Percentiles rank a stretch among this genome's conserved stretches.
Conservation (phyloP, 805 yeast genomes). For the Danielia reshetovae region DNA sequence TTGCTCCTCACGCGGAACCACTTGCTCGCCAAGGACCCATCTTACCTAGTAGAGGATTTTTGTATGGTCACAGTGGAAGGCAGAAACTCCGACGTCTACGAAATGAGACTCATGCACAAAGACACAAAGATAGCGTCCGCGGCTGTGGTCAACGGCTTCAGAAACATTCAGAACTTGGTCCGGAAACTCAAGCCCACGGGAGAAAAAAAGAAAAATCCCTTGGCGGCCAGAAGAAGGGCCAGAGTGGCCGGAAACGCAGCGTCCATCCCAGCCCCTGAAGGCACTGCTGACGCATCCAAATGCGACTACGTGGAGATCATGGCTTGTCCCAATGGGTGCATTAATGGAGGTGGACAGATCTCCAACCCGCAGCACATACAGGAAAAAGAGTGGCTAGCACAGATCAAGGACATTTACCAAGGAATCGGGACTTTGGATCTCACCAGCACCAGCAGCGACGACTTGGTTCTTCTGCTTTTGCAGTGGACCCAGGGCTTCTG, state of each 20-base stretch:
- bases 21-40: constrained; percentile 17
- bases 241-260: constrained; percentile 20
- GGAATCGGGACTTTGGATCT: constrained; percentile 22
- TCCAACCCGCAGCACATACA: constrained; percentile 38
- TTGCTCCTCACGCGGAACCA: constrained; percentile 37
- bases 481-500: constrained; percentile 36
- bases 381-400: constrained; percentile 44
- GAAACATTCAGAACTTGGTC: constrained; percentile 91
- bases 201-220: constrained; percentile 25
- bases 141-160: constrained; percentile 81
- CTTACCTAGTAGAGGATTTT: constrained; percentile 17
- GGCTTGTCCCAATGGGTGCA: constrained; percentile 99
- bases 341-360: constrained; percentile 94
- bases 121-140: constrained; percentile 43
- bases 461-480: constrained; percentile 15
- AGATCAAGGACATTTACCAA: constrained; percentile 32
- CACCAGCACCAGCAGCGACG: constrained; percentile 4
- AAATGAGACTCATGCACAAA: constrained; percentile 51
- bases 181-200: constrained; percentile 59
- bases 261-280: constrained; percentile 11
- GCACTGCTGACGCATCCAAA: constrained; percentile 54
- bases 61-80: constrained; percentile 49
- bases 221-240: constrained; percentile 44
- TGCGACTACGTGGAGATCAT: constrained; percentile 88
- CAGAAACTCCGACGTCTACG: constrained; percentile 72